Evolutionary conservation across 2,329 filamentous ascomycete genomes (phyloP).

Genomic region (Talaromyces atroroseus): DNA sequence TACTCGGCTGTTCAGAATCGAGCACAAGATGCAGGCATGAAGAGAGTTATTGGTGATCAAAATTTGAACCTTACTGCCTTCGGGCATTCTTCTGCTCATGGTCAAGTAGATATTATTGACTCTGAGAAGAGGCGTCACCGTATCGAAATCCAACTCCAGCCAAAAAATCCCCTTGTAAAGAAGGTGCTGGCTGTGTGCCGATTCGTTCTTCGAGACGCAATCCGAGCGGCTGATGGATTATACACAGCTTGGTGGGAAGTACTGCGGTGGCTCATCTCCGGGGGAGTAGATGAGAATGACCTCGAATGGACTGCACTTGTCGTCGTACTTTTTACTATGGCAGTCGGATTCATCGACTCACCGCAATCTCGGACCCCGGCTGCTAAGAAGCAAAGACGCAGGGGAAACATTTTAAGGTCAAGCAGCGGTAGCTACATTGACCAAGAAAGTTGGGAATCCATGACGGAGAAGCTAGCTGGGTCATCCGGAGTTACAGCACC

Average conservation of each 20-base stretch:
- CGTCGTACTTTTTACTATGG: constrained; percentile 60
- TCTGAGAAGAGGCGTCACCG: constrained; percentile 59
- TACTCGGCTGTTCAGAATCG: constrained; percentile 47
- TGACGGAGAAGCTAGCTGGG: constrained; percentile 44
- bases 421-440: constrained; percentile 45
- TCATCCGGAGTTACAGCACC: constrained; percentile 35
- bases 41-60: constrained; percentile 41
- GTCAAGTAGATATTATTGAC: constrained; percentile 63
- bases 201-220: constrained; percentile 56
- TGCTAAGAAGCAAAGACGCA: constrained; percentile 34
- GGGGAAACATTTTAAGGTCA: constrained; percentile 42
- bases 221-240: constrained; percentile 54
- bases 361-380: constrained; percentile 29
- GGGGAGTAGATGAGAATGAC: constrained; percentile 45
- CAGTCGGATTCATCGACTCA: constrained; percentile 52
- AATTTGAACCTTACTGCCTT: constrained; percentile 46
- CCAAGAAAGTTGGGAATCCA: constrained; percentile 44
- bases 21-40: constrained; percentile 49
- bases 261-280: constrained; percentile 60
- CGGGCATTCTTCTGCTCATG: constrained; percentile 53
- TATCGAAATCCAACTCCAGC: constrained; percentile 62
- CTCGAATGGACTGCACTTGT: constrained; percentile 66
- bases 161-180: constrained; percentile 57
- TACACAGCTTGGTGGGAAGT: constrained; percentile 69
- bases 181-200: constrained; percentile 58